Evolutionary conservation across 2,329 filamentous ascomycete genomes (phyloP).

Genomic region (Chrysosporium queenslandicum): DNA sequence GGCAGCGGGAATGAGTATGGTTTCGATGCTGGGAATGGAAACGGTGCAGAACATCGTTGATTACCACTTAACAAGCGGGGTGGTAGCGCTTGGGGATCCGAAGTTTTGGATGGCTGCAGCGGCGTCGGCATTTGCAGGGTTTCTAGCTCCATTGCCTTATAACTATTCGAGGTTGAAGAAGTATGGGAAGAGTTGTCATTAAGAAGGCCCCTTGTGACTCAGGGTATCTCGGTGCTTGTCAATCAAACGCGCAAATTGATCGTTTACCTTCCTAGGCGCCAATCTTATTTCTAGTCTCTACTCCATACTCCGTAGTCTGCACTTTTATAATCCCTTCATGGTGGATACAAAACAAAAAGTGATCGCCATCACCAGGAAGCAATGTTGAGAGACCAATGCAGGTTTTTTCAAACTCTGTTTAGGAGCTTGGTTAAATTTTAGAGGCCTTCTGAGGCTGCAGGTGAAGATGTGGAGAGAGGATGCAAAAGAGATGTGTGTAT

Average conservation of each 20-base stretch:
- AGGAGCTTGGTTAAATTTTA: too few relatives aligned
- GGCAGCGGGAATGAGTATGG: constrained; percentile 49
- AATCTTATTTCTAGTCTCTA: too few relatives aligned
- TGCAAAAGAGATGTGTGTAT: neutral
- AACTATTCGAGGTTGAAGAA: constrained; percentile 18
- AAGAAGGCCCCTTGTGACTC: neutral
- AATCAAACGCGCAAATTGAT: too few relatives aligned
- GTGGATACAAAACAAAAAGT: too few relatives aligned
- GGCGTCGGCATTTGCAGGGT: constrained; percentile 17
- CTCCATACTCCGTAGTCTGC: too few relatives aligned
- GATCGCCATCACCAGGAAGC: too few relatives aligned
- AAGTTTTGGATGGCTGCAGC: constrained; percentile 45
- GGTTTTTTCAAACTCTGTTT: neutral
- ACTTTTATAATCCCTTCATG: too few relatives aligned
- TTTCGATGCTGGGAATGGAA: constrained; percentile 53
- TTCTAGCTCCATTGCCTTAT: constrained; percentile 18
- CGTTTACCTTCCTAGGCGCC: too few relatives aligned
- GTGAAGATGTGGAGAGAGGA: too few relatives aligned
- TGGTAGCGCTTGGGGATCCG: constrained; percentile 39
- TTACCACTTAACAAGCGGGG: constrained; percentile 46
- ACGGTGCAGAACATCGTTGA: constrained; percentile 47
- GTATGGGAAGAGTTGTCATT: constrained; percentile 19
- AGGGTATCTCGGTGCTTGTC: neutral
- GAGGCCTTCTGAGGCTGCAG: too few relatives aligned
- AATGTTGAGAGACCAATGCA: neutral